A percentile compares a stretch with the other conserved stretches of the same genome.
Evolutionary conservation across 2,329 filamentous ascomycete genomes (phyloP).

Genomic region (Trichoderma semiorbis): DNA sequence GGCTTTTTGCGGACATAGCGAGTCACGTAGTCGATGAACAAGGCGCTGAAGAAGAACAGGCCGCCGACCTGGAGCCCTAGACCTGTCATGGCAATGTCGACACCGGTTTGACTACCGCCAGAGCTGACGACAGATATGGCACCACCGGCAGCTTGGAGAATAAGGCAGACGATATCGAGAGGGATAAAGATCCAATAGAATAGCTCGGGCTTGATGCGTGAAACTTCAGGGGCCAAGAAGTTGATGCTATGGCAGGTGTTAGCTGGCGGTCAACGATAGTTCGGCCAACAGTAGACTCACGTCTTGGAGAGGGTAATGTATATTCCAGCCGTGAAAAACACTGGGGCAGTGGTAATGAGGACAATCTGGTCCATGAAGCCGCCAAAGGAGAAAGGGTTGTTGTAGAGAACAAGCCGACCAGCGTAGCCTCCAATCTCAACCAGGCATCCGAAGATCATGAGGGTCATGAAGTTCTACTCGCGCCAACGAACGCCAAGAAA

Average conservation of each 20-base stretch:
- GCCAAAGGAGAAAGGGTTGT: constrained; percentile 53
- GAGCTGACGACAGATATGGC: constrained; percentile 44
- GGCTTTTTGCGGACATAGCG: constrained; percentile 33
- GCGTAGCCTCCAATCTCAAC: constrained; percentile 59
- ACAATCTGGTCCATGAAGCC: constrained; percentile 64
- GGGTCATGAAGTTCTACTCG: constrained; percentile 42
- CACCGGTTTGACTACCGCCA: constrained; percentile 42
- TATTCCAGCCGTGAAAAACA: constrained; percentile 37
- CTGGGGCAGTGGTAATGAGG: constrained; percentile 47
- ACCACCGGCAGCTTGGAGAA: constrained; percentile 54
- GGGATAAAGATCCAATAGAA: constrained; percentile 49
- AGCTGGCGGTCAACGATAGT: background rate
- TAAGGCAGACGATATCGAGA: constrained; percentile 52
- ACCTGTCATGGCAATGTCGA: constrained; percentile 44
- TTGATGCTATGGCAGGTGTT: constrained; percentile 34
- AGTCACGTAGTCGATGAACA: constrained; percentile 47
- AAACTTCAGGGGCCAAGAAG: constrained; percentile 36
- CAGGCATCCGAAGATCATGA: constrained; percentile 52
- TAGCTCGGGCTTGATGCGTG: constrained; percentile 39
- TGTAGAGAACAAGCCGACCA: constrained; percentile 53
- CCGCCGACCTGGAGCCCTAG: constrained; percentile 57
- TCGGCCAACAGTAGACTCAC: constrained; percentile 24
- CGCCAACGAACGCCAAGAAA: constrained; percentile 39
- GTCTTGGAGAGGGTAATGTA: constrained; percentile 56
- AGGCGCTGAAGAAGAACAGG: constrained; percentile 48